Percentiles rank a stretch among this genome's conserved stretches.
Conservation (phyloP, 106 monocot species). For the Apostasia shenzhenica region DNA sequence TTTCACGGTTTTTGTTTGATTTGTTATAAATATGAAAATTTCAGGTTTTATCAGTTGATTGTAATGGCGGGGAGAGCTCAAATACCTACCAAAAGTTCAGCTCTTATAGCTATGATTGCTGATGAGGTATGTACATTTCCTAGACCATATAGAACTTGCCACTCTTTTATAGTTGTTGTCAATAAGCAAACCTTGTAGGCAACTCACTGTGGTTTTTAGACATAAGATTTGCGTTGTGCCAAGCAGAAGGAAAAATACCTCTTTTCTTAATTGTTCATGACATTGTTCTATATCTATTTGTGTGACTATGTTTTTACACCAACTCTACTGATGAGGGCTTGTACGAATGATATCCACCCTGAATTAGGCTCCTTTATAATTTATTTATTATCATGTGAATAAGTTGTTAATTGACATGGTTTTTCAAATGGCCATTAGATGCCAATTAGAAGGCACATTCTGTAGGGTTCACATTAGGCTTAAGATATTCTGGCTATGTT, state of each 20-base stretch:
- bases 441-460: background rate
- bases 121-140: slow-evolving; percentile 15
- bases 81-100: slow-evolving; percentile 12
- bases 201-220: background rate
- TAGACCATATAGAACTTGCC: background rate
- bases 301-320: background rate
- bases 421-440: background rate
- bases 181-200: background rate
- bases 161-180: background rate
- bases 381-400: background rate
- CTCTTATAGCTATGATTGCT: slow-evolving; percentile 25
- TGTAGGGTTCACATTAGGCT: too few species aligned
- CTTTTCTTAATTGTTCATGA: background rate
- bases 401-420: background rate
- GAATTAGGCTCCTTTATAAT: too few species aligned
- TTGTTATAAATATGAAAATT: too few species aligned
- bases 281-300: background rate
- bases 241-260: background rate
- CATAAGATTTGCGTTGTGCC: background rate
- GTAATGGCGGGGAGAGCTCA: slow-evolving; percentile 20
- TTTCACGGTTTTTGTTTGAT: too few species aligned
- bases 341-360: background rate
- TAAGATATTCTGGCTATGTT: too few species aligned
- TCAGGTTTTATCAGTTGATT: background rate
- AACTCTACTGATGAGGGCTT: background rate